Conservation (phyloP, 169 alveolate genomes). For the Besnoitia besnoiti region DNA sequence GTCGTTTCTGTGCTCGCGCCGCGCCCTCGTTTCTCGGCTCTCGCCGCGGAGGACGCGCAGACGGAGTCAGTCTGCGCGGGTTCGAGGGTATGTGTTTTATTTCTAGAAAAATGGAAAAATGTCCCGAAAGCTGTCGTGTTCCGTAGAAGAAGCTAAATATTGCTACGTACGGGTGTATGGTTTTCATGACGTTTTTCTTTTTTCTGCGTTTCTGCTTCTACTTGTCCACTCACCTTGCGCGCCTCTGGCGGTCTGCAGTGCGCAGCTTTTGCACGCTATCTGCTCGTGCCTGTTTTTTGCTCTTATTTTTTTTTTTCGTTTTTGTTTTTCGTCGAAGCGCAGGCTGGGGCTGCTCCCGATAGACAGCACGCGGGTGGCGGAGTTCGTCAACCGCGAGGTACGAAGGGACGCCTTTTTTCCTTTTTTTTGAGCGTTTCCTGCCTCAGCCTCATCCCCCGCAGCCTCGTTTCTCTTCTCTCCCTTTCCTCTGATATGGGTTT, state of each 20-base stretch:
- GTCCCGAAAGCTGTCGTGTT: too few relatives aligned
- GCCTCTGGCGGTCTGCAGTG: neutral
- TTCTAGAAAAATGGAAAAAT: too few relatives aligned
- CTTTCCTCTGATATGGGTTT: too few relatives aligned
- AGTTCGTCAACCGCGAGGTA: constrained; percentile 77
- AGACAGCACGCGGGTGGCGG: constrained; percentile 79
- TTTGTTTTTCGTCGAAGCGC: neutral
- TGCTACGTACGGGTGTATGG: too few relatives aligned
- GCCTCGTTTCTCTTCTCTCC: too few relatives aligned
- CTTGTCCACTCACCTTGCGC: neutral
- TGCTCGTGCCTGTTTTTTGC: neutral
- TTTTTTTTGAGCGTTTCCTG: neutral
- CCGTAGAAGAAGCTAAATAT: too few relatives aligned
- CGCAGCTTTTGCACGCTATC: too few relatives aligned
- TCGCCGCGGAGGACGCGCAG: too few relatives aligned
- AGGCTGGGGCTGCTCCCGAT: constrained; percentile 90
- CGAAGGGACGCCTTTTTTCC: neutral
- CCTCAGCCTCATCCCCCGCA: too few relatives aligned
- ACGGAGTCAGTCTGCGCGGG: too few relatives aligned
- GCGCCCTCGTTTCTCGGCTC: neutral
- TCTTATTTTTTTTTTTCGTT: neutral
- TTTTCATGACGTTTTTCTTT: too few relatives aligned
- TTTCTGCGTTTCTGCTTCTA: neutral
- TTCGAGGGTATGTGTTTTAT: too few relatives aligned
- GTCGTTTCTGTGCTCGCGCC: neutral